phyloP scores from a whole-genome alignment of 2,329 filamentous ascomycete species.

The Colletotrichum horii region DNA sequence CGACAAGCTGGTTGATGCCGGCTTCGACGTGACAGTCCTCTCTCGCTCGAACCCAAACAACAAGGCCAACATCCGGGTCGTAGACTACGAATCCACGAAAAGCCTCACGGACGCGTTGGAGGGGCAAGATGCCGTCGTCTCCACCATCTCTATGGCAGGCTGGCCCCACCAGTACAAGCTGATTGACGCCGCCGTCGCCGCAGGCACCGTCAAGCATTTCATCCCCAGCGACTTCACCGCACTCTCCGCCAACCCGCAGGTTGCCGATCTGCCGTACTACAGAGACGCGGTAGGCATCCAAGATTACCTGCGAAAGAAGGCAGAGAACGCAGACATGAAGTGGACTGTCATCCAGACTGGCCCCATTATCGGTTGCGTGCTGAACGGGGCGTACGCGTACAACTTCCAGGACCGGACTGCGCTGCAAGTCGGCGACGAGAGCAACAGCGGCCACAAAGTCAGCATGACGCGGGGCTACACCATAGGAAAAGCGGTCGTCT shows the following conservation, averaged over 20 bases:
- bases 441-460: constrained; percentile 50
- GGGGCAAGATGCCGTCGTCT: constrained; percentile 62
- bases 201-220: constrained; percentile 56
- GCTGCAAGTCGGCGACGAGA: constrained; percentile 42
- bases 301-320: not conserved
- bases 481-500: constrained; percentile 51
- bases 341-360: constrained; percentile 46
- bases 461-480: constrained; percentile 49
- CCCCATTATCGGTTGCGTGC: constrained; percentile 39
- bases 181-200: constrained; percentile 57
- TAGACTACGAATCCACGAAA: constrained; percentile 39
- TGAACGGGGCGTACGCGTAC: not conserved
- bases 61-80: constrained; percentile 33
- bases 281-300: constrained; percentile 20
- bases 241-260: constrained; percentile 16
- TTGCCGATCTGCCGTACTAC: constrained; percentile 22
- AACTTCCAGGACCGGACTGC: constrained; percentile 27
- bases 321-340: constrained; percentile 20
- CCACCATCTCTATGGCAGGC: constrained; percentile 42
- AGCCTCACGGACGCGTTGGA: constrained; percentile 57
- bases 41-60: constrained; percentile 42
- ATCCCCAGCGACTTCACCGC: constrained; percentile 55
- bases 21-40: constrained; percentile 40
- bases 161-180: constrained; percentile 52
- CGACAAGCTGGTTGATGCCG: not conserved